Evolutionary conservation across 2,329 filamentous ascomycete genomes (phyloP).

Genomic region (Calcarisporium arbuscula): DNA sequence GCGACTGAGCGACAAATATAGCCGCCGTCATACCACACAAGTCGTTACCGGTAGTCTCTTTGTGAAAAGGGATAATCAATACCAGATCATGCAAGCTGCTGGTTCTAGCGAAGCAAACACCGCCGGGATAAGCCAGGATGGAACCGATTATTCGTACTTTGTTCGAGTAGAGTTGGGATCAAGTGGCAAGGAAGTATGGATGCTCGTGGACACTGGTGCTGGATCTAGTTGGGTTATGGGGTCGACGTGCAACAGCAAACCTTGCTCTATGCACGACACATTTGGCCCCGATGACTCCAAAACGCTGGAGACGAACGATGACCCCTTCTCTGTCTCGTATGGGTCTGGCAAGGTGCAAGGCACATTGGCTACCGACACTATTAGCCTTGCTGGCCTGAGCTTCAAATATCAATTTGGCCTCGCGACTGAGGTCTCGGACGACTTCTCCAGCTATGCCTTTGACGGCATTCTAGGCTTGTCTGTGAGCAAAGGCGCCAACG

Average conservation of each 20-base stretch:
- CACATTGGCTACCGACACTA: constrained; percentile 55
- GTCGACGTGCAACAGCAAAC: constrained; percentile 55
- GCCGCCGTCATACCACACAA: not conserved
- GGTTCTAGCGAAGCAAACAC: constrained; percentile 40
- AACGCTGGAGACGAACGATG: constrained; percentile 47
- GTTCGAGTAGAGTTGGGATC: constrained; percentile 52
- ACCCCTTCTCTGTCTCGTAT: constrained; percentile 63
- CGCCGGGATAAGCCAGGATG: constrained; percentile 56
- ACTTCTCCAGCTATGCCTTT: constrained; percentile 75
- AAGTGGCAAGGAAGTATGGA: constrained; percentile 44
- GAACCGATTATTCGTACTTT: constrained; percentile 62
- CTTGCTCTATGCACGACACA: constrained; percentile 63
- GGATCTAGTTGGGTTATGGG: constrained; percentile 82
- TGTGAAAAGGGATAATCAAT: constrained; percentile 38
- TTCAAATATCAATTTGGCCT: constrained; percentile 65
- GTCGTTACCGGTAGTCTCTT: constrained; percentile 6
- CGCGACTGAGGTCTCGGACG: constrained; percentile 61
- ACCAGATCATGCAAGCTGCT: constrained; percentile 38
- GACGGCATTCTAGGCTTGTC: constrained; percentile 82
- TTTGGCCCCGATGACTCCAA: constrained; percentile 63
- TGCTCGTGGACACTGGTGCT: constrained; percentile 62
- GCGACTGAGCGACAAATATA: constrained; percentile 11
- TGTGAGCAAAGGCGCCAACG: constrained; percentile 50
- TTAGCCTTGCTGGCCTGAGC: constrained; percentile 60
- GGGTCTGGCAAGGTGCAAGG: constrained; percentile 72